Evolutionary conservation across 352 stramenopile species (phyloP).

Genomic region (Elongisporangium prolatum): DNA sequence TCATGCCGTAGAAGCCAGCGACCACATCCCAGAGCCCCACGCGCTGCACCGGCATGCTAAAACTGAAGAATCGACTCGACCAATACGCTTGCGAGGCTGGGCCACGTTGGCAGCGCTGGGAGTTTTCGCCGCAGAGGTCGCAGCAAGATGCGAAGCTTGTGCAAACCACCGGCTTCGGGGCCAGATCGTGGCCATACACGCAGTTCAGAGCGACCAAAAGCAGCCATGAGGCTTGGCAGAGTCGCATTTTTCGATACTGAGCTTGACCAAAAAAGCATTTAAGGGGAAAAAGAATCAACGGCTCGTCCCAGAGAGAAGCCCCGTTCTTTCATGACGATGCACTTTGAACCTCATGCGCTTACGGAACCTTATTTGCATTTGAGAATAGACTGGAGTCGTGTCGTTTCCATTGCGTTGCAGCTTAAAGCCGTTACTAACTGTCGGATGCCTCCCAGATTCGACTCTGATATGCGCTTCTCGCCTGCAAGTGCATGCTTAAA

Average conservation of each 20-base stretch:
- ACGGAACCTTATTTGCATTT: not conserved
- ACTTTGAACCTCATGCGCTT: not conserved
- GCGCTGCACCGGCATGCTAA: conserved; percentile 30
- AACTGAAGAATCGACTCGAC: conserved; percentile 43
- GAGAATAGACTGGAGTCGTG: not conserved
- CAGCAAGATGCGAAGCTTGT: conserved; percentile 38
- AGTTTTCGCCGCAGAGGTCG: conserved; percentile 37
- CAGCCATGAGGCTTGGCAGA: not conserved
- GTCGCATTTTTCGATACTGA: not conserved
- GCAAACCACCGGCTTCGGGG: conserved; percentile 4
- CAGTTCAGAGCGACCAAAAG: not conserved
- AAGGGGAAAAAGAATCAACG: not conserved
- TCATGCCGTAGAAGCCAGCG: conserved; percentile 45
- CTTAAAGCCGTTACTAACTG: not conserved
- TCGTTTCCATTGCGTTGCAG: not conserved
- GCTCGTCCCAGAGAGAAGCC: not conserved
- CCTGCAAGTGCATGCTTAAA: not conserved
- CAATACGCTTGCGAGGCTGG: conserved; percentile 39
- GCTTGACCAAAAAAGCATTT: no score
- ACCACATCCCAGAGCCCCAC: conserved; percentile 45
- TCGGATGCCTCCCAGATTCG: not conserved
- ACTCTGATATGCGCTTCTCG: not conserved
- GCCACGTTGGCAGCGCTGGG: conserved; percentile 39
- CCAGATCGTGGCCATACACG: not conserved
- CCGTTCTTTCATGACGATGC: not conserved